Conservation (phyloP, 257 asterid species). For the Ballota nigra region DNA sequence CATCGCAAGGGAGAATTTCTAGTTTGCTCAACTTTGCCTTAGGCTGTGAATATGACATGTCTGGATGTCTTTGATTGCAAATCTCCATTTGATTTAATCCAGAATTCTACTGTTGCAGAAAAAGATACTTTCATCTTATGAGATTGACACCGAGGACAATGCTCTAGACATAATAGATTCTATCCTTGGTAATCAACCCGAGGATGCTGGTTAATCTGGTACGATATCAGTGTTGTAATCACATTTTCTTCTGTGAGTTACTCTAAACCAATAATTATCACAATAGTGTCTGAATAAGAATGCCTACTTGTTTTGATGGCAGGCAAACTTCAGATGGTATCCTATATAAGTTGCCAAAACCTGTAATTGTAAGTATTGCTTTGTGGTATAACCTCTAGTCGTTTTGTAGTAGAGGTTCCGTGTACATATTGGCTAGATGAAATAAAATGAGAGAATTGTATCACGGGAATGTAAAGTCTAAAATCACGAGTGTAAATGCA, state of each 20-base stretch:
- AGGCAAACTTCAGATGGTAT: conserved; percentile 24
- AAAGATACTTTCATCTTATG: conserved; percentile 54
- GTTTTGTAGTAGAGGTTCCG: conserved; percentile 27
- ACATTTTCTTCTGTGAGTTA: conserved; percentile 4
- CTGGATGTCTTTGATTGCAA: background rate
- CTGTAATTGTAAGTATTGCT: conserved; percentile 35
- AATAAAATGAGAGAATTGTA: conserved; percentile 39
- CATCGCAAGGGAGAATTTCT: too few species aligned
- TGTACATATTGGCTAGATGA: conserved; percentile 38
- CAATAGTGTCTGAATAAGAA: conserved; percentile 13
- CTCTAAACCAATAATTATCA: background rate
- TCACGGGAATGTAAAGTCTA: conserved; percentile 38
- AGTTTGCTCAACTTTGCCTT: too few species aligned
- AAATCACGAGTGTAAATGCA: conserved; percentile 39
- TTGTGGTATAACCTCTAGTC: conserved; percentile 20
- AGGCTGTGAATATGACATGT: too few species aligned
- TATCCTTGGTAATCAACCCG: conserved; percentile 34
- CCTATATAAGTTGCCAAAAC: conserved; percentile 24
- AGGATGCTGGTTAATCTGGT: conserved; percentile 34
- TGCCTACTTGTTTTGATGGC: conserved; percentile 17
- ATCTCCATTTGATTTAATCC: conserved; percentile 2
- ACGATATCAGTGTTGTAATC: conserved; percentile 8
- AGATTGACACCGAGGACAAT: conserved; percentile 40
- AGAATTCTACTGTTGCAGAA: conserved; percentile 38
- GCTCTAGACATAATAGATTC: conserved; percentile 32